Conservation (phyloP, 2,329 filamentous ascomycete species). For the Xylogone sp. region DNA sequence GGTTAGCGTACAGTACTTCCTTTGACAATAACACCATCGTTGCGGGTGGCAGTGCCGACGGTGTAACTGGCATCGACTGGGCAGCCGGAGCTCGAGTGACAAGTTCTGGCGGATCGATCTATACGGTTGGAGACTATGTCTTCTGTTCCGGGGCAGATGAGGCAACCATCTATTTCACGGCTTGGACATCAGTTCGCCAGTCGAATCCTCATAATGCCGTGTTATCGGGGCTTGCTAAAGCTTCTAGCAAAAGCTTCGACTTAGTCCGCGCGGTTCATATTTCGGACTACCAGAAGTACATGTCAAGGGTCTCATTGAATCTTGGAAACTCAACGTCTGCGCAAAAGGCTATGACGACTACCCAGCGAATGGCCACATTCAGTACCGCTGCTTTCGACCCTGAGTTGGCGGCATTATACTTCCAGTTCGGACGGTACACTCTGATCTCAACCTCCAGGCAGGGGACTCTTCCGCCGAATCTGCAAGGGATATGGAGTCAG, state of each 20-base stretch:
- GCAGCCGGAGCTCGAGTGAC: conserved; percentile 14
- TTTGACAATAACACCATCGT: conserved; percentile 9
- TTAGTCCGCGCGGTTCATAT: background rate
- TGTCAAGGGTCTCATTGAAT: conserved; percentile 2
- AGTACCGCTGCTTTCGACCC: conserved; percentile 10
- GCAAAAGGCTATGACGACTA: conserved; percentile 9
- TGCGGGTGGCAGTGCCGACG: conserved; percentile 11
- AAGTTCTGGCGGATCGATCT: conserved; percentile 15
- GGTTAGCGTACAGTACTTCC: conserved; percentile 11
- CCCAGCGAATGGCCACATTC: conserved; percentile 4
- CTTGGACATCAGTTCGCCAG: conserved; percentile 17
- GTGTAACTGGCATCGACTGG: conserved; percentile 12
- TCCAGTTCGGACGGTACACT: conserved; percentile 31
- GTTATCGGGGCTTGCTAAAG: conserved; percentile 11
- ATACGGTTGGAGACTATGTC: conserved; percentile 17
- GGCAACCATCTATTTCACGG: conserved; percentile 17
- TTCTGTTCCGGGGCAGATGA: conserved; percentile 16
- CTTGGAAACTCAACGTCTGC: conserved; percentile 10
- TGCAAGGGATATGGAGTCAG: conserved; percentile 42
- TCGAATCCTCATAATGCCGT: conserved; percentile 11
- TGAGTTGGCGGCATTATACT: conserved; percentile 26
- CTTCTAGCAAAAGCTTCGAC: conserved; percentile 2
- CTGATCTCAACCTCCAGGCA: conserved; percentile 28
- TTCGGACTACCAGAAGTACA: conserved; percentile 3
- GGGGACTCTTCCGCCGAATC: conserved; percentile 35